phyloP scores from a whole-genome alignment of 345 rosid species.

The Salix brachista region DNA sequence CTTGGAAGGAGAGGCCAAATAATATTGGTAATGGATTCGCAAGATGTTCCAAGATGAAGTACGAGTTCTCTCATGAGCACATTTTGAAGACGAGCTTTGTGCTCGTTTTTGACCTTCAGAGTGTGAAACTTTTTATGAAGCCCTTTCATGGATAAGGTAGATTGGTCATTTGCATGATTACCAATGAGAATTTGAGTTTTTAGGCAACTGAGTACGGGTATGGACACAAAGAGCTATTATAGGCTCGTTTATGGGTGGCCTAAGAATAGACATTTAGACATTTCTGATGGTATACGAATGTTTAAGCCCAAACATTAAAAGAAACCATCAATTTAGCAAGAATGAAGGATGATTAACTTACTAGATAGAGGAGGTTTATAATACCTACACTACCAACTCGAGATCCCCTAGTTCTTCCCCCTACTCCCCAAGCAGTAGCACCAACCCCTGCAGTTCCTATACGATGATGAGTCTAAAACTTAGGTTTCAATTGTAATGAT shows the following conservation, averaged over 20 bases:
- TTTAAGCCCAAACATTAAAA: neutral
- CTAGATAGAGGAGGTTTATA: neutral
- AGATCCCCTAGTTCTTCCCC: neutral
- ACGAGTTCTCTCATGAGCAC: neutral
- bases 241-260: neutral
- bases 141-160: too few relatives aligned
- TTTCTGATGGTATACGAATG: neutral
- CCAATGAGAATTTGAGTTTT: neutral
- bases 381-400: neutral
- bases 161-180: neutral
- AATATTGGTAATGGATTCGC: neutral
- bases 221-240: neutral
- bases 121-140: too few relatives aligned
- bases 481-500: constrained; percentile 8
- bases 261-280: neutral
- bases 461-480: neutral
- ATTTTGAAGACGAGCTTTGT: neutral
- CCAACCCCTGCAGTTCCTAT: neutral
- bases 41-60: neutral
- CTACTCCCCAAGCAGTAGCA: neutral
- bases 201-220: neutral
- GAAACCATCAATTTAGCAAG: neutral
- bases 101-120: neutral
- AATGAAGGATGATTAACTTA: neutral
- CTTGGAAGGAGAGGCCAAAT: neutral